phyloP scores from a whole-genome alignment of 2,329 filamentous ascomycete species.

The Beauveria medogensis region DNA sequence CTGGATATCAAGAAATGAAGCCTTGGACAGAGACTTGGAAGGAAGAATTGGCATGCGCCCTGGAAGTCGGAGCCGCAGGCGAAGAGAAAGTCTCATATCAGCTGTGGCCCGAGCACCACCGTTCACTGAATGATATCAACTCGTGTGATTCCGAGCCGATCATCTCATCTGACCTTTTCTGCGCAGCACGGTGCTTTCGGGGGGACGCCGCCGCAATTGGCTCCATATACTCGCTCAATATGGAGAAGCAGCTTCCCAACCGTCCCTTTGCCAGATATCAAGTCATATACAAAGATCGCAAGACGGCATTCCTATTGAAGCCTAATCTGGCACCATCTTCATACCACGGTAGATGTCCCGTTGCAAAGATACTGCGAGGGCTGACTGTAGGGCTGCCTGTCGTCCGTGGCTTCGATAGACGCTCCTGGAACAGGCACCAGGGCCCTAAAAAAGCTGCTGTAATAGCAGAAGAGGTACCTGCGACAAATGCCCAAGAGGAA shows the following conservation, averaged over 20 bases:
- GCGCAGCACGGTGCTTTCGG: constrained; percentile 50
- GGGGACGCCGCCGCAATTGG: constrained; percentile 53
- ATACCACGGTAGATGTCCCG: constrained; percentile 73
- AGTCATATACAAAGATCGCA: constrained; percentile 76
- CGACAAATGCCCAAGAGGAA: constrained; percentile 20
- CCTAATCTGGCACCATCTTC: constrained; percentile 77
- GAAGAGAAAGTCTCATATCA: constrained; percentile 85
- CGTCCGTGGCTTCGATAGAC: constrained; percentile 79
- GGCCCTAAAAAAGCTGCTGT: constrained; percentile 31
- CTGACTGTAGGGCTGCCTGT: constrained; percentile 76
- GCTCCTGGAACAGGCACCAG: constrained; percentile 67
- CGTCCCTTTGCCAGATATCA: constrained; percentile 66
- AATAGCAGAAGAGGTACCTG: constrained; percentile 19
- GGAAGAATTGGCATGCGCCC: constrained; percentile 81
- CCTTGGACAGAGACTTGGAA: constrained; percentile 90
- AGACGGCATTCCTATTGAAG: constrained; percentile 75
- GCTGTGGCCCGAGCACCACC: constrained; percentile 61
- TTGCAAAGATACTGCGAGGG: constrained; percentile 79
- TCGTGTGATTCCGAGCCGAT: constrained; percentile 20
- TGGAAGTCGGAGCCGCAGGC: constrained; percentile 80
- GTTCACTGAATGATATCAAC: constrained; percentile 13
- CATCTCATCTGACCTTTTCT: constrained; percentile 48
- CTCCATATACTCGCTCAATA: constrained; percentile 27
- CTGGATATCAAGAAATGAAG: constrained; percentile 77
- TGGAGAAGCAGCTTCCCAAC: constrained; percentile 31